Percentiles rank a stretch among this genome's conserved stretches.
These are phyloP conservation scores for Combretum micranthum DNA, from an alignment of 345 rosid genomes.

Conservation along the genomic window DNA sequence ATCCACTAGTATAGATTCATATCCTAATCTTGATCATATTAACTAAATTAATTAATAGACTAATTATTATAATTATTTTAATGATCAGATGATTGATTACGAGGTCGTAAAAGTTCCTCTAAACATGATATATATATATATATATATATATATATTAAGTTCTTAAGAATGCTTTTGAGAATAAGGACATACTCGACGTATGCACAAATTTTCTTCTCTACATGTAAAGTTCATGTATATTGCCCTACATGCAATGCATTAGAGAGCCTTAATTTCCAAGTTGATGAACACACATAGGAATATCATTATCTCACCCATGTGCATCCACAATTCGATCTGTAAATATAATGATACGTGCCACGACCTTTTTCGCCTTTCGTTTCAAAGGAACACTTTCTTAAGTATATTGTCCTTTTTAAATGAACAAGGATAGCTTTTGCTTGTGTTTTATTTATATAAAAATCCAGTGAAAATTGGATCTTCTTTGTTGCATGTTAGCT, in stretches of 20 bases:
- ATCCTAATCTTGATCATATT: too few relatives aligned
- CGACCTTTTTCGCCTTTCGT: constrained; percentile 27
- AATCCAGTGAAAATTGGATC: background rate
- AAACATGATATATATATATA: too few relatives aligned
- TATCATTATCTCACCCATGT: constrained; percentile 48
- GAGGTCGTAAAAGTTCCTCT: too few relatives aligned
- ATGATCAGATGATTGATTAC: too few relatives aligned
- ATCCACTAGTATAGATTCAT: too few relatives aligned
- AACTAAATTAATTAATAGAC: too few relatives aligned
- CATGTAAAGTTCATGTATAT: constrained; percentile 15
- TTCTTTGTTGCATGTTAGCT: background rate
- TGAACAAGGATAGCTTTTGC: constrained; percentile 7
- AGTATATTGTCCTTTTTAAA: constrained; percentile 5
- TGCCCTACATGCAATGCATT: constrained; percentile 18
- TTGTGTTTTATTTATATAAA: constrained; percentile 1
- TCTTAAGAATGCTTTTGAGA: too few relatives aligned
- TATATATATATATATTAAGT: too few relatives aligned
- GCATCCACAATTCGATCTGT: constrained; percentile 27
- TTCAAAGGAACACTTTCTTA: constrained; percentile 10
- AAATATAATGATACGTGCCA: constrained; percentile 34
- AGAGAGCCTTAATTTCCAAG: background rate
- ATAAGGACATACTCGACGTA: too few relatives aligned
- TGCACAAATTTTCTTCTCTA: too few relatives aligned
- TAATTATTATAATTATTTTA: too few relatives aligned
- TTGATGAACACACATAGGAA: constrained; percentile 17